These are phyloP conservation scores for Micromonas pusilla DNA, from an alignment of 139 green algal genomes.

Conservation along the genomic window DNA sequence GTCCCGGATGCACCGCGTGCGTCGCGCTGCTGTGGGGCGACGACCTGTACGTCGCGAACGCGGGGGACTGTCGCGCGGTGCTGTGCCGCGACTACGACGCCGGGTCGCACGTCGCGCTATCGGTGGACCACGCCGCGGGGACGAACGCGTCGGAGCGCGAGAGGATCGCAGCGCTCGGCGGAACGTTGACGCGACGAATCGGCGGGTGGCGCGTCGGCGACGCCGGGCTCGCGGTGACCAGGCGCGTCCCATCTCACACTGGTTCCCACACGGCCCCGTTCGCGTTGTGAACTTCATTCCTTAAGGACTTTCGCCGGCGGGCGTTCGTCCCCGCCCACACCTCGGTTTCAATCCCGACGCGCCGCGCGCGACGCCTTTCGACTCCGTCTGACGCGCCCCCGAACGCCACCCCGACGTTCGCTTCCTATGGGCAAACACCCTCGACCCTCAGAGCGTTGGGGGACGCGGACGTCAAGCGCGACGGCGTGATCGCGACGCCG, in stretches of 20 bases:
- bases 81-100: slow-evolving; percentile 41
- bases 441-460: slow-evolving; percentile 76
- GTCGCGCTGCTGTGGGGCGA: slow-evolving; percentile 47
- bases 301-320: too few species aligned
- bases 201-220: background rate
- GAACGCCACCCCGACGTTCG: too few species aligned
- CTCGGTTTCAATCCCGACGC: too few species aligned
- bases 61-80: slow-evolving; percentile 77
- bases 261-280: too few species aligned
- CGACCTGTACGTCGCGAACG: slow-evolving; percentile 61
- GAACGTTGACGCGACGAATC: background rate
- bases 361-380: too few species aligned
- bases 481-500: slow-evolving; percentile 63
- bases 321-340: too few species aligned
- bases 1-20: slow-evolving; percentile 65
- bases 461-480: slow-evolving; percentile 71
- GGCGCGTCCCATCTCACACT: too few species aligned
- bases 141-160: slow-evolving; percentile 57
- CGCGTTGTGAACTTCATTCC: too few species aligned
- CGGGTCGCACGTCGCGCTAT: slow-evolving; percentile 42
- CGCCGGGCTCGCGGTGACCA: slow-evolving; percentile 46
- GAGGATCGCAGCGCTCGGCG: slow-evolving; percentile 13
- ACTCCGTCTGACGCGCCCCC: too few species aligned
- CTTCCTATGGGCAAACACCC: too few species aligned
- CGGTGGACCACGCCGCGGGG: slow-evolving; percentile 66